phyloP scores from a whole-genome alignment of 768 basidiomycete species.

The Auricularia sp. region DNA sequence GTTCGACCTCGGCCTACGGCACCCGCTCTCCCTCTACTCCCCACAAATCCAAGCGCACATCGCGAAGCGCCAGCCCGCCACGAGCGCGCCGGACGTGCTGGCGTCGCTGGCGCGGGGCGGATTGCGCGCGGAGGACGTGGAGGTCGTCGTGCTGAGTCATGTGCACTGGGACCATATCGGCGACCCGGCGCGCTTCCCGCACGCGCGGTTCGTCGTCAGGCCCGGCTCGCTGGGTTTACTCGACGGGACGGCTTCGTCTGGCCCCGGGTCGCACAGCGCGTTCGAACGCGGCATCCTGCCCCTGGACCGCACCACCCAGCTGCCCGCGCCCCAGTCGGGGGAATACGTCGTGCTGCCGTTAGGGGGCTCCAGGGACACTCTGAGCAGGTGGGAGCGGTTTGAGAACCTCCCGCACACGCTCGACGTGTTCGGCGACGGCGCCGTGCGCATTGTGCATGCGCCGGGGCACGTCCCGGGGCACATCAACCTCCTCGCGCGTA shows the following conservation, averaged over 20 bases:
- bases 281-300: conserved; percentile 16
- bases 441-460: conserved; percentile 46
- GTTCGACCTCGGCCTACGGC: conserved; percentile 47
- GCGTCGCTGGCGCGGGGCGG: conserved; percentile 45
- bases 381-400: conserved; percentile 24
- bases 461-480: conserved; percentile 50
- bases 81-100: conserved; percentile 21
- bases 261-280: conserved; percentile 21
- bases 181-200: conserved; percentile 34
- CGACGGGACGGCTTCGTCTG: background rate
- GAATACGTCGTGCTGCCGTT: conserved; percentile 24
- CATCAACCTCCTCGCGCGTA: conserved; percentile 43
- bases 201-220: conserved; percentile 39
- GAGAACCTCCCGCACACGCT: conserved; percentile 40
- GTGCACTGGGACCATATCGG: conserved; percentile 46
- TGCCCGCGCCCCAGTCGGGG: conserved; percentile 28
- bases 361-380: conserved; percentile 20
- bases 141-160: conserved; percentile 40
- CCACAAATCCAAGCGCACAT: conserved; percentile 25
- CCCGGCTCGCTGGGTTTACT: conserved; percentile 27
- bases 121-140: conserved; percentile 30
- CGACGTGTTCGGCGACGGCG: conserved; percentile 49
- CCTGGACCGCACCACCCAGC: conserved; percentile 23
- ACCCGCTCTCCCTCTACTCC: conserved; percentile 31
- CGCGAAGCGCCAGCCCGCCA: conserved; percentile 18